Evolutionary conservation across 139 green algal genomes (phyloP).

Genomic region (Picochlorum sp.): DNA sequence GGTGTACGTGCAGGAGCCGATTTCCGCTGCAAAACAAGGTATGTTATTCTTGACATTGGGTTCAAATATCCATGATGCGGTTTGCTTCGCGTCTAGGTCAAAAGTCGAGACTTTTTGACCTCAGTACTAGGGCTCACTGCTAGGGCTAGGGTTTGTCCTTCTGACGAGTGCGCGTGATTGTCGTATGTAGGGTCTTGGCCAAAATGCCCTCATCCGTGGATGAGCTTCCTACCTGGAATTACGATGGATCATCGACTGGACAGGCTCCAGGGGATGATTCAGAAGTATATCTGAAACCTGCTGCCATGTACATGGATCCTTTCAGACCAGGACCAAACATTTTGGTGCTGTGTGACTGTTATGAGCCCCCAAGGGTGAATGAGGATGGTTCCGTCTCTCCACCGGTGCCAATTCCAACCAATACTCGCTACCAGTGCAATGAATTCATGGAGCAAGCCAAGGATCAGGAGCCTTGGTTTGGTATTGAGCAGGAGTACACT

Average conservation of each 20-base stretch:
- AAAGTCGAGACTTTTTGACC: neutral
- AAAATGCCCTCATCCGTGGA: conserved; percentile 40
- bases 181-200: conserved; percentile 20
- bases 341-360: conserved; percentile 90
- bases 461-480: conserved; percentile 86
- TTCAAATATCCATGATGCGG: neutral
- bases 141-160: neutral
- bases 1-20: conserved; percentile 31
- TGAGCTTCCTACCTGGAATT: conserved; percentile 94
- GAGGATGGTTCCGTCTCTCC: conserved; percentile 54
- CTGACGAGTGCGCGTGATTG: neutral
- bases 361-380: conserved; percentile 67
- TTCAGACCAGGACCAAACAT: conserved; percentile 88
- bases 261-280: conserved; percentile 84
- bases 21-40: conserved; percentile 65
- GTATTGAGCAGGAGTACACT: conserved; percentile 98
- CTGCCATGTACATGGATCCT: conserved; percentile 64
- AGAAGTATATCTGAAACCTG: conserved; percentile 77
- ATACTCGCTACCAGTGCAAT: conserved; percentile 69
- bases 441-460: conserved; percentile 42
- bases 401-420: conserved; percentile 80
- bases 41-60: conserved; percentile 2
- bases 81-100: neutral
- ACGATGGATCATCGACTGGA: conserved; percentile 87
- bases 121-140: neutral